These are phyloP conservation scores for Teratosphaeriaceae sp. DNA, from an alignment of 2,329 filamentous ascomycete genomes.

Conservation along the genomic window DNA sequence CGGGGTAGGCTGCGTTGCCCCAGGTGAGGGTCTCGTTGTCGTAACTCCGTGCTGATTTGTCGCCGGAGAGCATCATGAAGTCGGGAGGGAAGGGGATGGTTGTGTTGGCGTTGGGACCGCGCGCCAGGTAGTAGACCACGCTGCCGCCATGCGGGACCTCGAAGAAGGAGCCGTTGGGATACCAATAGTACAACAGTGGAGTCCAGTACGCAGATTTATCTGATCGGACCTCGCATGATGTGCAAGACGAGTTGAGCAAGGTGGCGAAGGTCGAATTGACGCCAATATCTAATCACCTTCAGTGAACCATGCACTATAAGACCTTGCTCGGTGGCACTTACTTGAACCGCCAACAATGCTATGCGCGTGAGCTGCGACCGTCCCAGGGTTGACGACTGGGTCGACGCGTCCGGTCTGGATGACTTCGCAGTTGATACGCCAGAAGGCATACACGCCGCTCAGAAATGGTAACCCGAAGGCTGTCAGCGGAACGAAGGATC, in stretches of 20 bases:
- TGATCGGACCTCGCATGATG: conserved; percentile 27
- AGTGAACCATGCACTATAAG: background rate
- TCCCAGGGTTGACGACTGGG: conserved; percentile 28
- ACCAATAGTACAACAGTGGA: conserved; percentile 30
- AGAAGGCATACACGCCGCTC: conserved; percentile 26
- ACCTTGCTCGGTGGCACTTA: conserved; percentile 10
- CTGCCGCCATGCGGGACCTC: conserved; percentile 56
- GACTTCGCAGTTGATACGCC: conserved; percentile 29
- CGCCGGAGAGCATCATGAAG: conserved; percentile 64
- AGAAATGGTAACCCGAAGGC: conserved; percentile 12
- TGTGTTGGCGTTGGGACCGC: conserved; percentile 45
- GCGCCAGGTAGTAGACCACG: conserved; percentile 60
- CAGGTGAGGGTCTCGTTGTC: conserved; percentile 31
- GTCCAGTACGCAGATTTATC: conserved; percentile 35
- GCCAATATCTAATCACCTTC: conserved; percentile 46
- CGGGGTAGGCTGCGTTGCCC: conserved; percentile 27
- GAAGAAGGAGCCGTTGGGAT: conserved; percentile 28
- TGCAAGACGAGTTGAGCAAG: conserved; percentile 52
- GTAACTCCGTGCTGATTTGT: conserved; percentile 49
- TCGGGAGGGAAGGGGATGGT: conserved; percentile 62
- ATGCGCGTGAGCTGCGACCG: conserved; percentile 27
- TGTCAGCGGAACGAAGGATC: conserved; percentile 2
- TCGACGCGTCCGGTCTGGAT: conserved; percentile 32
- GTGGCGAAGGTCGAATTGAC: conserved; percentile 55
- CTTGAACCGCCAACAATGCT: conserved; percentile 29